A percentile compares a stretch with the other conserved stretches of the same genome.
Conservation (phyloP, 306 rosid genomes). For the Trichosanthes truncata region DNA sequence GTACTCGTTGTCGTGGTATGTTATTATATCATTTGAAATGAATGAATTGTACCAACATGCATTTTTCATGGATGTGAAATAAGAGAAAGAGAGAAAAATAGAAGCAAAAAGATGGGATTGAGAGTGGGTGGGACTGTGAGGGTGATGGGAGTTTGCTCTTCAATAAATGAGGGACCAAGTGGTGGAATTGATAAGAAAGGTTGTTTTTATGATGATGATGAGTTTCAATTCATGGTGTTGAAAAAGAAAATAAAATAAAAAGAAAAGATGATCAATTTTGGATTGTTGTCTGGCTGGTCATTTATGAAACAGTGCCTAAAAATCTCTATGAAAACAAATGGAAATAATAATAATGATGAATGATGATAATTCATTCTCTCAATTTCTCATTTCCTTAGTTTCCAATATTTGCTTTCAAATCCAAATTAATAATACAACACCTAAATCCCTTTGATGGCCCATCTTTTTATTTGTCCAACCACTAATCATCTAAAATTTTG, state of each 20-base stretch:
- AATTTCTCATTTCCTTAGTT: neutral
- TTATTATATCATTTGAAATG: neutral
- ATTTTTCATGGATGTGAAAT: neutral
- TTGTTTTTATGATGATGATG: neutral
- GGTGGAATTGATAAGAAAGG: neutral
- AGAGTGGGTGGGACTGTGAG: neutral
- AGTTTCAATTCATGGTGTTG: neutral
- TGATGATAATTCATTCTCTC: neutral
- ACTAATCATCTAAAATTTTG: neutral
- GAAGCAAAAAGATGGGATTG: neutral
- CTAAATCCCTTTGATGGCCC: neutral
- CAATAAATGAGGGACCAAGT: neutral
- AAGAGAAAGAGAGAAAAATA: neutral
- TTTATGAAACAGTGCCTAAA: neutral
- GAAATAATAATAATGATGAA: neutral
- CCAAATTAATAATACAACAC: neutral
- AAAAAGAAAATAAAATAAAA: neutral
- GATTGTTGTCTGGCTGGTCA: neutral
- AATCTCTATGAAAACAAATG: neutral
- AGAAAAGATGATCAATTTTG: neutral
- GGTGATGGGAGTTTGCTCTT: constrained; percentile 1
- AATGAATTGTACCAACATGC: neutral
- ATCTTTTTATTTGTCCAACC: neutral
- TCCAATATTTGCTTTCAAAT: neutral
- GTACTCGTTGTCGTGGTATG: neutral